Percentiles rank a stretch among this genome's conserved stretches.
phyloP scores from a whole-genome alignment of 2,329 filamentous ascomycete species.

The Colletotrichum horii region DNA sequence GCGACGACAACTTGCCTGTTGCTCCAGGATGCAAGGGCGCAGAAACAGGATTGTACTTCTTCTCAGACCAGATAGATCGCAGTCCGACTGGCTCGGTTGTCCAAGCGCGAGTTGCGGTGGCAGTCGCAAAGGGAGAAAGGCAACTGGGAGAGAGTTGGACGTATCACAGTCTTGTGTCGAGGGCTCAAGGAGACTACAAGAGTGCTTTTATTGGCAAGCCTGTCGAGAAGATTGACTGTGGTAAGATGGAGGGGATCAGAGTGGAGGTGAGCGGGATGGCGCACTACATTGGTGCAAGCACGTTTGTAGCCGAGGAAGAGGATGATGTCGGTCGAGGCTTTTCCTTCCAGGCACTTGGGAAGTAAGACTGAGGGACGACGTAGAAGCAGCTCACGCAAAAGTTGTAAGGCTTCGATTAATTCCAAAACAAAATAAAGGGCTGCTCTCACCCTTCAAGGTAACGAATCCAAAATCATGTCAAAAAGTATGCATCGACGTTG shows the following conservation, averaged over 20 bases:
- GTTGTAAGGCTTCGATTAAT: not conserved
- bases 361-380: not conserved
- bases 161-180: slow-evolving; percentile 13
- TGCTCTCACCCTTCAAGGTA: not conserved
- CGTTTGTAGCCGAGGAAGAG: not conserved
- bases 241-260: not conserved
- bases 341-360: not conserved
- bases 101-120: slow-evolving; percentile 2
- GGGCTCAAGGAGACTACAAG: not conserved
- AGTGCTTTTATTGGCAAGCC: not conserved
- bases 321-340: slow-evolving; percentile 10
- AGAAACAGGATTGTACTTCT: slow-evolving; percentile 49
- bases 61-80: slow-evolving; percentile 47
- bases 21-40: slow-evolving; percentile 25
- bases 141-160: not conserved
- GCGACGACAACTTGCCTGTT: slow-evolving; percentile 26
- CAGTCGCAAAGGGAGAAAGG: not conserved
- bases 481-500: slow-evolving; percentile 5
- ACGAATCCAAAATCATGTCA: not conserved
- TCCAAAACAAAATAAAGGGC: not conserved
- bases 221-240: not conserved
- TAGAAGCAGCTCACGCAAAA: not conserved
- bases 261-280: slow-evolving; percentile 5
- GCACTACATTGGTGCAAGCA: slow-evolving; percentile 3
- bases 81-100: slow-evolving; percentile 8